Percentiles rank a stretch among this genome's conserved stretches.
phyloP scores from a whole-genome alignment of 805 yeast species.

The Cyberlindnera xylosilytica region DNA sequence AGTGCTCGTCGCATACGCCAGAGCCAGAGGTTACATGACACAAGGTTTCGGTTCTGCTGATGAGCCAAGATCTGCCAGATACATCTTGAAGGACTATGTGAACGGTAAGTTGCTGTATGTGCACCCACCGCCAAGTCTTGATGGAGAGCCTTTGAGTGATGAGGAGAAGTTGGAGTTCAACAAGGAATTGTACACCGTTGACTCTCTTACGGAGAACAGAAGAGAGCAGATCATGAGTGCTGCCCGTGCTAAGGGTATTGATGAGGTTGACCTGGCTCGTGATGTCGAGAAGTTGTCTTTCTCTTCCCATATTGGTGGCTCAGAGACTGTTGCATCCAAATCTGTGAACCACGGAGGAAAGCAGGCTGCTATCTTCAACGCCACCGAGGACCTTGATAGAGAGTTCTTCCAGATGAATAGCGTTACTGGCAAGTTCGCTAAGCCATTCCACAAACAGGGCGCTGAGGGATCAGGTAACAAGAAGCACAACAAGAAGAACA shows the following conservation, averaged over 20 bases:
- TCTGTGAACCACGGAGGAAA: conserved; percentile 74
- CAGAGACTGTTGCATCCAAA: conserved; percentile 42
- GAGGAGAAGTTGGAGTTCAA: conserved; percentile 68
- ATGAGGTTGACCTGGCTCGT: conserved; percentile 55
- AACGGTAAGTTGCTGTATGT: conserved; percentile 83
- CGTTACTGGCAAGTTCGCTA: conserved; percentile 57
- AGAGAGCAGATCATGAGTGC: conserved; percentile 68
- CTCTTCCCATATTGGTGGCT: conserved; percentile 67
- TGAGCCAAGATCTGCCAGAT: conserved; percentile 90
- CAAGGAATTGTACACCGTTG: conserved; percentile 64
- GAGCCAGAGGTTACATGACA: conserved; percentile 96
- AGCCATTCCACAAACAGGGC: conserved; percentile 68
- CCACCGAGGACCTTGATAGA: conserved; percentile 78
- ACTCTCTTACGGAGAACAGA: conserved; percentile 68
- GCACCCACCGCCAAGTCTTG: conserved; percentile 80
- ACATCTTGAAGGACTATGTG: conserved; percentile 90
- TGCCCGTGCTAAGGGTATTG: conserved; percentile 52
- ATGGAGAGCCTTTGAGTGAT: conserved; percentile 38
- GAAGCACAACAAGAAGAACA: conserved; percentile 77
- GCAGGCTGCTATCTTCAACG: conserved; percentile 73
- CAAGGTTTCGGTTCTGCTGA: conserved; percentile 98
- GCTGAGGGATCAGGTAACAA: conserved; percentile 41
- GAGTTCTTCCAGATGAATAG: conserved; percentile 76
- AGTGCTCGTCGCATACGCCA: conserved; percentile 84
- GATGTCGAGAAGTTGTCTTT: conserved; percentile 75